Evolutionary conservation across 1,139 yeast genomes (phyloP).

Genomic region (Saccharomyces hybrid): DNA sequence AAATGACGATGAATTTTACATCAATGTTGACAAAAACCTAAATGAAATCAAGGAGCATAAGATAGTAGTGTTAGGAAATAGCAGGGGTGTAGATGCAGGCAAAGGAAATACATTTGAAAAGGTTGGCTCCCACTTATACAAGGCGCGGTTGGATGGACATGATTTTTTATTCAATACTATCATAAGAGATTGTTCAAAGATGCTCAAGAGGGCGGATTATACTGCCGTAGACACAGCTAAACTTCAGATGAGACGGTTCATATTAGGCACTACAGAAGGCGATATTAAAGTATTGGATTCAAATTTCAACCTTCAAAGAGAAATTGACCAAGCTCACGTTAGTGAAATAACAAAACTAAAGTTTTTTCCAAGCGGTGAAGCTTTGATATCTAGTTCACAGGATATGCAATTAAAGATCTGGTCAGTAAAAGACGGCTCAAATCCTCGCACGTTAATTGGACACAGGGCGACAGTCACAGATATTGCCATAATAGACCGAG

Average conservation of each 20-base stretch:
- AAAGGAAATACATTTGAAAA: slow-evolving; percentile 11
- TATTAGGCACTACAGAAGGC: slow-evolving; percentile 43
- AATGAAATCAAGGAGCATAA: slow-evolving; percentile 30
- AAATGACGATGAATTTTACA: slow-evolving; percentile 36
- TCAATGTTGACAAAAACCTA: slow-evolving; percentile 33
- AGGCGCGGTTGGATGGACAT: slow-evolving; percentile 12
- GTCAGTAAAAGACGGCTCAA: slow-evolving; percentile 42
- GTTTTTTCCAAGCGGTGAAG: slow-evolving; percentile 58
- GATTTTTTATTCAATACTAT: slow-evolving; percentile 15
- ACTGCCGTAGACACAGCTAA: slow-evolving; percentile 9
- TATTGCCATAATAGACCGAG: slow-evolving; percentile 47
- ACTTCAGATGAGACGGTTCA: slow-evolving; percentile 9
- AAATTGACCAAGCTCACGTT: slow-evolving; percentile 40
- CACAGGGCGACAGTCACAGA: slow-evolving; percentile 44
- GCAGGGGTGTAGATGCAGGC: slow-evolving; percentile 9
- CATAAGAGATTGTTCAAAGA: slow-evolving; percentile 2
- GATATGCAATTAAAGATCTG: slow-evolving; percentile 55
- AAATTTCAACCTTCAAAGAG: slow-evolving; percentile 13
- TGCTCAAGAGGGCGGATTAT: slow-evolving; percentile 4
- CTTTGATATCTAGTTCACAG: slow-evolving; percentile 45
- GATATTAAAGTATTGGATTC: slow-evolving; percentile 27
- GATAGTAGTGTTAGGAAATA: slow-evolving; percentile 3
- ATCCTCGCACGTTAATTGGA: slow-evolving; percentile 43
- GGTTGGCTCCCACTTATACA: slow-evolving; percentile 5
- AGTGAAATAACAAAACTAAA: slow-evolving; percentile 36